phyloP scores from a whole-genome alignment of 495 filamentous ascomycete genomes.

The Lasiosphaeriaceae sp. region DNA sequence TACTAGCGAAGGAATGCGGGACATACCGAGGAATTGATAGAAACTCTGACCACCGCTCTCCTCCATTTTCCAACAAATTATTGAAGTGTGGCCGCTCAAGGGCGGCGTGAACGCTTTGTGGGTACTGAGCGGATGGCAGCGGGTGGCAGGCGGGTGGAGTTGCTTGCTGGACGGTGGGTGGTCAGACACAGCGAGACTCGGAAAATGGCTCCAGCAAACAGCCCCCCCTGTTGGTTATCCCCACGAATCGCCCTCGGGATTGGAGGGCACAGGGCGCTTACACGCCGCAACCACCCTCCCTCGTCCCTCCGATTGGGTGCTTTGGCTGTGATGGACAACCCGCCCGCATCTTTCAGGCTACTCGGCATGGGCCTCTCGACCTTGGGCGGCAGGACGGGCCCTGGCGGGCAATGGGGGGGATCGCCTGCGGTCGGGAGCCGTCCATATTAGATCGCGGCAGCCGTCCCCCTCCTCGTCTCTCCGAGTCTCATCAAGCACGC shows the following conservation, averaged over 20 bases:
- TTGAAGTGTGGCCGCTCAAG: background rate
- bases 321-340: slow-evolving; percentile 24
- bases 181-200: background rate
- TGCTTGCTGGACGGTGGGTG: background rate
- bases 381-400: slow-evolving; percentile 18
- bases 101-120: background rate
- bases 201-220: background rate
- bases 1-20: too few species aligned
- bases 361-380: slow-evolving; percentile 15
- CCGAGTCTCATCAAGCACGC: background rate
- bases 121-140: background rate
- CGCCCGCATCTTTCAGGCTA: slow-evolving; percentile 26
- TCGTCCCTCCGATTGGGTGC: slow-evolving; percentile 25
- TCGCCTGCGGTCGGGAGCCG: background rate
- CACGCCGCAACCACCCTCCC: slow-evolving; percentile 13
- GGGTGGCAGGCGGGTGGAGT: background rate
- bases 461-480: slow-evolving; percentile 7
- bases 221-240: slow-evolving; percentile 2
- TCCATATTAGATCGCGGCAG: slow-evolving; percentile 10
- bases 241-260: slow-evolving; percentile 16
- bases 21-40: background rate
- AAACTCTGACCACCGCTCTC: background rate
- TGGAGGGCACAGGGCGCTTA: slow-evolving; percentile 26
- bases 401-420: background rate
- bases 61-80: background rate